Base-by-base conservation (phyloP, 2,329 filamentous ascomycete genomes). In the Monilinia polystroma region DNA sequence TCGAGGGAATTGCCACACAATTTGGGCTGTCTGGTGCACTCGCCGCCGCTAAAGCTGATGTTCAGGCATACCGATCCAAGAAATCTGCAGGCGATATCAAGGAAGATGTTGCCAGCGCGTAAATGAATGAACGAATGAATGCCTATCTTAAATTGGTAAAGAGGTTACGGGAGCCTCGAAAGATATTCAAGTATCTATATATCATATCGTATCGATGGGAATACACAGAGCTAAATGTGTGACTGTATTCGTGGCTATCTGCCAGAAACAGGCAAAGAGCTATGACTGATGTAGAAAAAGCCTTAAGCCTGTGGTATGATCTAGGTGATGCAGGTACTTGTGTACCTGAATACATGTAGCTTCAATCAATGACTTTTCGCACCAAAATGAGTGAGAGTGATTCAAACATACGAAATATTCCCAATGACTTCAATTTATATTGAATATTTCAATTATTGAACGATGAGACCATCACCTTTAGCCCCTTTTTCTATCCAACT, bases 1-100 rank as follows among this genome's bases (percentile, higher is more conserved):
- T 92, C 70, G 89, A 92, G 75, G 90, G 90, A 57, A 84, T 92
- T 70, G 74, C 81, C n/a, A 84, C 80, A 53, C 89, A 92, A 72
- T 90, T 84, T 75, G 85, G 82, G 55, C 83, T 93, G 51, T 78
- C 80, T 57, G 89, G 84, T 67, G 89, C 90, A 68, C 81, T 90
- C 53, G 80, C 68, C 66, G 70, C 73, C 58, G 72, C 72, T 67
- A 75, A 76, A 64, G 70, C 66, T 26, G 66, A 68, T 58, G 63
- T 68, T 49, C 72, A 73, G 55, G 69, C 70, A 53, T 65, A 59
- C 45, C 63, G 54, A 57, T 59, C 63, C 45, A 65, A 29, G 12
- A 59, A 52, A 41, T 47, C 63, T 2, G 55, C 32, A 57, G 63
- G 54, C n/a, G 53, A 49, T 35, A 26, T 64, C 52, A 64, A 54